Base-by-base conservation (phyloP, 306 rosid species). In the Vicia sativa region DNA sequence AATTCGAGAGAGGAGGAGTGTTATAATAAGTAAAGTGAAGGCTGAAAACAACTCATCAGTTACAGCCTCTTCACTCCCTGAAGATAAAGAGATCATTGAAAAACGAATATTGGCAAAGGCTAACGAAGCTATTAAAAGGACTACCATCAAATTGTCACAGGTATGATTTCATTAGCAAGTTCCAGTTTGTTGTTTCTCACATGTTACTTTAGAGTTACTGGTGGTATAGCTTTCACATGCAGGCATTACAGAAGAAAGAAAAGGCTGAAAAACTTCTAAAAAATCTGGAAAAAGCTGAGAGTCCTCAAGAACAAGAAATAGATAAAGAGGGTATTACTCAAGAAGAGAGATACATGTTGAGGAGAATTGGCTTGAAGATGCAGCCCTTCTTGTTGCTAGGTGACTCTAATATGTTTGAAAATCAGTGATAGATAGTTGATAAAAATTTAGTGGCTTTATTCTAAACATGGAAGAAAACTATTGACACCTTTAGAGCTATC, bases 301-400 rank as follows among this genome's bases (percentile, higher is more conserved):
- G 4, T 13, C 80, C 66, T 48, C 89, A 85, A 67, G 83, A 83
- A 77, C 82, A 79, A 55, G 96, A 86, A 80, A 78, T 79, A 69
- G 96, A 88, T 83, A 88, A 82, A 83, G 98, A 88, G 85, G 91
- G 93, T 75, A 86, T 93, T 72, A 85, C 88, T 58, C 48, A 83
- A 78, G 97, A 88, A 70, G 97, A 93, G 80, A 90, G 85, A 78
- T 83, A 80, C 74, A 93, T 93, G 98, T 82, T 93, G 77, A 81
- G 88, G 83, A 93, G 80, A 85, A 76, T 93, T 63, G 99, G 91
- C 74, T 74, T 93, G 86, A 90, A 84, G 82, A 90, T 90, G 97
- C 74, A 73, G 54, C 86, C 99, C 66, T 93, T 93, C 91, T 81
- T 93, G 56, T 82, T 90, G 68, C 62, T 90, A 81, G 99, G 99